Evolutionary conservation across 2,329 filamentous ascomycete genomes (phyloP).

Genomic region (Lachnellula occidentalis): DNA sequence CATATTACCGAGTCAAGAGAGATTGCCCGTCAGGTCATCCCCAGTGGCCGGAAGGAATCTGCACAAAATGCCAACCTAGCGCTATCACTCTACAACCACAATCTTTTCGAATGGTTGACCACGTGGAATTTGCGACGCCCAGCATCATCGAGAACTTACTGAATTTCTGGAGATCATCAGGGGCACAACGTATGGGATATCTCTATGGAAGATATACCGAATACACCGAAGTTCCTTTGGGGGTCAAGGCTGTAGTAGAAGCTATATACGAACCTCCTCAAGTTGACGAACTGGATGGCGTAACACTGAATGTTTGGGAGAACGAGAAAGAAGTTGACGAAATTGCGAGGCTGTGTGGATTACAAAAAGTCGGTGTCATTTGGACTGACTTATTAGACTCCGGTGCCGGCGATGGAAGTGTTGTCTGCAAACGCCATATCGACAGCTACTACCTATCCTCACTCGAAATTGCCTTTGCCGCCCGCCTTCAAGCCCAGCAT

Average conservation of each 20-base stretch:
- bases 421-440: slow-evolving; percentile 90
- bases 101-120: slow-evolving; percentile 92
- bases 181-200: slow-evolving; percentile 78
- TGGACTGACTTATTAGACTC: slow-evolving; percentile 89
- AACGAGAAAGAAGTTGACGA: slow-evolving; percentile 78
- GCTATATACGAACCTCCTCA: slow-evolving; percentile 97
- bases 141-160: slow-evolving; percentile 84
- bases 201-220: slow-evolving; percentile 87
- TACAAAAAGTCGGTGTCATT: slow-evolving; percentile 86
- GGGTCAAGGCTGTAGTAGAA: slow-evolving; percentile 92
- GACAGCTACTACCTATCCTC: slow-evolving; percentile 91
- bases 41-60: slow-evolving; percentile 92
- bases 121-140: slow-evolving; percentile 89
- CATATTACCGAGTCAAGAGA: slow-evolving; percentile 81
- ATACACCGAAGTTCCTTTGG: slow-evolving; percentile 87
- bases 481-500: slow-evolving; percentile 79
- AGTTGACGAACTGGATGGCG: slow-evolving; percentile 79
- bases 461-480: slow-evolving; percentile 83
- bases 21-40: slow-evolving; percentile 92
- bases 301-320: slow-evolving; percentile 79
- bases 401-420: slow-evolving; percentile 74
- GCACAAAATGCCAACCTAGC: slow-evolving; percentile 95
- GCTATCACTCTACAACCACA: slow-evolving; percentile 94
- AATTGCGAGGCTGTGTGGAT: slow-evolving; percentile 73
- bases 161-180: slow-evolving; percentile 85